Evolutionary conservation across 305 asterid genomes (phyloP).

Genomic region (Solanum hybrid): DNA sequence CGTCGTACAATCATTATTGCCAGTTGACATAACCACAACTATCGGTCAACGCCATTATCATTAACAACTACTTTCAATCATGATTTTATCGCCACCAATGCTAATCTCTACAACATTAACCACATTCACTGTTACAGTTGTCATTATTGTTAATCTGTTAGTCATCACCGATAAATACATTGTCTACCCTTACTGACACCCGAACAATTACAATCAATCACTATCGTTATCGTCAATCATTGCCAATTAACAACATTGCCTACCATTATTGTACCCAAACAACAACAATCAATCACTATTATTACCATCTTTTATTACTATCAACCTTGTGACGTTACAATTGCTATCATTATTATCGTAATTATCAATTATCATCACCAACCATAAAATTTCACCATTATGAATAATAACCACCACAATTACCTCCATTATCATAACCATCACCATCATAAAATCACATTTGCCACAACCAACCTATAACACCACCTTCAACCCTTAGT

Average conservation of each 20-base stretch:
- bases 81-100: not conserved
- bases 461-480: not conserved
- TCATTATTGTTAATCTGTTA: not conserved
- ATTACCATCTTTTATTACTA: not conserved
- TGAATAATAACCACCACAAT: not conserved
- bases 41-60: not conserved
- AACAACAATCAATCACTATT: not conserved
- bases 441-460: not conserved
- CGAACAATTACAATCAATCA: not conserved
- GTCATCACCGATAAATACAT: not conserved
- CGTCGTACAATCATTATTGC: not conserved
- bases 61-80: not conserved
- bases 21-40: not conserved
- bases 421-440: not conserved
- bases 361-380: not conserved
- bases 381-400: accelerated
- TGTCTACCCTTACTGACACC: no score
- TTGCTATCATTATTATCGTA: not conserved
- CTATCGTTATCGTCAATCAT: accelerated
- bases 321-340: not conserved
- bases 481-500: not conserved
- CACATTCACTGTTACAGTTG: not conserved
- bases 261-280: not conserved
- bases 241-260: not conserved
- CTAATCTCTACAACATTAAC: not conserved